Base-by-base conservation (phyloP, 2,329 filamentous ascomycete species). In the Paecilomyces dactylethromorphus region DNA sequence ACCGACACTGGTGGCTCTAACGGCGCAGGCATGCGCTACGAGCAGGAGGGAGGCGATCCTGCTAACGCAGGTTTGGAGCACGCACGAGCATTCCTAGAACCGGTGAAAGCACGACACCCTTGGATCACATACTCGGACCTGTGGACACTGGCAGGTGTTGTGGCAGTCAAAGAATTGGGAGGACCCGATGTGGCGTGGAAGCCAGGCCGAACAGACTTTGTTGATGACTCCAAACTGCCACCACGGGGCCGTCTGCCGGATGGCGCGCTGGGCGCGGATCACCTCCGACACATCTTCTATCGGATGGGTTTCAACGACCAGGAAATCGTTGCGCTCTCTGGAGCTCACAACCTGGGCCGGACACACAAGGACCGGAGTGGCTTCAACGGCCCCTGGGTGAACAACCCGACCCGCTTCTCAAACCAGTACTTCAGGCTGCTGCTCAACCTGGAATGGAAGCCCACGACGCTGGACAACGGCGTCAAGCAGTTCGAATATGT, bases 81-180 rank as follows among this genome's bases (percentile, higher is more conserved):
- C 68, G 85, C 84, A 22, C 83, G 84, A 15, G 80, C 83, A 29
- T 87, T 87, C 71, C 80, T 88, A 60, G 84, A 87, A 65, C 82
- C 84, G 5, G 71, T 87, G 62, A 87, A 87, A 68, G 70, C 71
- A 21, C 77, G 77, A 53, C 81, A 86, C 68, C 77, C 82, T 2
- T 87, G 84, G 84, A 84, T 87, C 67, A 86, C 84, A 26, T 87
- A 87, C 71, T 78, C 84, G 2, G 85, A 88, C 66, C 77, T 88
- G 4, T 87, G 85, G 85, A 87, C 85, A 3, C 74, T 88, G 32
- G 84, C 84, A 0, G 84, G 82, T 52, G 79, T 81, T 1, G 81
- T 84, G 0, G 84, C 85, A 2, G 79, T 87, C 67, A 70, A 80
- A 63, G 82, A 82, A 59, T 82, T 87, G 81, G 84, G 82, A 49